Conservation (phyloP, 2,329 filamentous ascomycete species). For the Ophiosphaerella korrae region DNA sequence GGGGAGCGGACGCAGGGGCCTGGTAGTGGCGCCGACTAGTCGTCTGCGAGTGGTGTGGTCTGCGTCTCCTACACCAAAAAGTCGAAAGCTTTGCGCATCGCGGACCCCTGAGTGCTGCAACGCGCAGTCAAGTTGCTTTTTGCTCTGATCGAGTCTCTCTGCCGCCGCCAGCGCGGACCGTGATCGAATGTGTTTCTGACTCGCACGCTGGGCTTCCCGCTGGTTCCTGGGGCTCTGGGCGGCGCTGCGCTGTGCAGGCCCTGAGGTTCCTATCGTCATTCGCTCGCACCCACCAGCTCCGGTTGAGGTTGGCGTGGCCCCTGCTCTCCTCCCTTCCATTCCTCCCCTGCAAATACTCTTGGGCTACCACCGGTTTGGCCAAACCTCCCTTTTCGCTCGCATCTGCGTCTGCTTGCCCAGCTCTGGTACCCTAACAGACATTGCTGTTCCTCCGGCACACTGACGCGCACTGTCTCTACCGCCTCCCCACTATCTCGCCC, state of each 20-base stretch:
- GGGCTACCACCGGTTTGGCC: constrained; percentile 2
- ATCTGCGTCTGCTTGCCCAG: neutral
- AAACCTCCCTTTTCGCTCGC: neutral
- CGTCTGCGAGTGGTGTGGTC: too few relatives aligned
- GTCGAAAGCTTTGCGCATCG: constrained; percentile 1
- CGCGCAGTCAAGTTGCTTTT: constrained; percentile 1
- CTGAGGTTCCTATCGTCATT: too few relatives aligned
- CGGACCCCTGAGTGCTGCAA: constrained; percentile 2
- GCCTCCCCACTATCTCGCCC: neutral
- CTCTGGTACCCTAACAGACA: neutral
- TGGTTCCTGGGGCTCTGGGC: too few relatives aligned
- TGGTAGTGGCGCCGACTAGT: neutral
- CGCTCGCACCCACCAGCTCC: neutral
- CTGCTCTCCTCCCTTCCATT: neutral
- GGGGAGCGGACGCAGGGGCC: constrained; percentile 9
- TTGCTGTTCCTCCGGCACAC: constrained; percentile 1
- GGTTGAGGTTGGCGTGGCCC: neutral
- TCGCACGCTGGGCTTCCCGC: too few relatives aligned
- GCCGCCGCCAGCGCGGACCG: too few relatives aligned
- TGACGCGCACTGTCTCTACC: constrained; percentile 4
- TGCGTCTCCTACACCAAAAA: constrained; percentile 5
- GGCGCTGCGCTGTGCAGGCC: too few relatives aligned
- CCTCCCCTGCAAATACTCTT: constrained; percentile 3
- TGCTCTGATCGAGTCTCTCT: too few relatives aligned
- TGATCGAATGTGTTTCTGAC: too few relatives aligned